A percentile compares a stretch with the other conserved stretches of the same genome.
phyloP scores from a whole-genome alignment of 305 asterid species.

The Petunia hybrid region DNA sequence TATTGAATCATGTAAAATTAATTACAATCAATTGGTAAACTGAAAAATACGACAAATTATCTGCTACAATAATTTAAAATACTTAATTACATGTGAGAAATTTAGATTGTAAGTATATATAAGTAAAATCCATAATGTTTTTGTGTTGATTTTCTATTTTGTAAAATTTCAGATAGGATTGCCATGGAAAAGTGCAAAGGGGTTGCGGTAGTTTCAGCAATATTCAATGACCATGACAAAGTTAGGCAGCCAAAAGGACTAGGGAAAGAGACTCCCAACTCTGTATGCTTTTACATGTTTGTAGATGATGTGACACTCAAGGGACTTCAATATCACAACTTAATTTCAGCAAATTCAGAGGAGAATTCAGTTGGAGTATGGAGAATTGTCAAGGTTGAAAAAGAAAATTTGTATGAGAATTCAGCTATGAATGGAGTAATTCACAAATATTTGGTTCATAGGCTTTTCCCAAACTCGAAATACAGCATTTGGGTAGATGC shows the following conservation, averaged over 20 bases:
- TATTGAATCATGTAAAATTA: too few relatives aligned
- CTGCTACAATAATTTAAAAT: too few relatives aligned
- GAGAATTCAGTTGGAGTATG: constrained; percentile 72
- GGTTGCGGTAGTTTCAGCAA: constrained; percentile 76
- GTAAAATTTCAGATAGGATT: constrained; percentile 51
- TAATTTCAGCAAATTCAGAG: constrained; percentile 51
- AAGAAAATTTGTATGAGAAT: constrained; percentile 53
- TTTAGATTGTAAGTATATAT: too few relatives aligned
- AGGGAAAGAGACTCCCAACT: constrained; percentile 66
- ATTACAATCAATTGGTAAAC: too few relatives aligned
- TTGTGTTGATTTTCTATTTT: neutral
- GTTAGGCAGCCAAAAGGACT: constrained; percentile 85
- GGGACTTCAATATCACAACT: constrained; percentile 54
- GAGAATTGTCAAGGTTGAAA: constrained; percentile 66
- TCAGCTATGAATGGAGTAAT: constrained; percentile 91
- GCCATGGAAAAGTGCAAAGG: constrained; percentile 72
- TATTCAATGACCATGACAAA: constrained; percentile 88
- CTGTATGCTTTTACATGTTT: constrained; percentile 82
- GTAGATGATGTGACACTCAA: constrained; percentile 74
- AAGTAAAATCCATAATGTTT: neutral
- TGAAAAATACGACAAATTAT: too few relatives aligned
- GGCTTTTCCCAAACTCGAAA: constrained; percentile 82
- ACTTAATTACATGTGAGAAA: too few relatives aligned
- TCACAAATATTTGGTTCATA: constrained; percentile 71
- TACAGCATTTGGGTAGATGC: constrained; percentile 91